Evolutionary conservation across 2,329 filamentous ascomycete species (phyloP), one percentile per base, ranked within the genome.

Genomic region (Emericellopsis atlantica): DNA sequence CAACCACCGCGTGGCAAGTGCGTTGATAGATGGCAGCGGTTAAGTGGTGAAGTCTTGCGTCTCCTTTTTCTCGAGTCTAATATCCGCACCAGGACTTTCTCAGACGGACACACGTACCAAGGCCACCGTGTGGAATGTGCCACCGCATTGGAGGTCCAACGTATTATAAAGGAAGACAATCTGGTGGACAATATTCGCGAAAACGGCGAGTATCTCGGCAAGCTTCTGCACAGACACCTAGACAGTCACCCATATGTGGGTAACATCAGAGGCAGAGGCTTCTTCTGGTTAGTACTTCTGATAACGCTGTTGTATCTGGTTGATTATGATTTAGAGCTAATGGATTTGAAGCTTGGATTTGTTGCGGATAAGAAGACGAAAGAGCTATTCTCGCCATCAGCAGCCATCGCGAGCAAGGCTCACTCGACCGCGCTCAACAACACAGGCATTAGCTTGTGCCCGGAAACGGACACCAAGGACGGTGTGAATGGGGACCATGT

Each of bases 391-490:
- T 48, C 49, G 44, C 64, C 65, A 5, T 40, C 32, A 18, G 45
- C 44, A 58, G 46, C 48, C 6, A 35, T 54, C 4, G 51, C 52
- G 1, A 51, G 48, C 5, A 39, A 37, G 5, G 40, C 53, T 16
- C 46, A 54, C n/a, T 36, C 41, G 11, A 39, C 74, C 11, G 57
- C 79, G 1, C 52, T 69, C 10, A 50, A 58, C 4, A 45, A 46
- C 18, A 65, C 70, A 36, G 63, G 68, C 34, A 69, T 64, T 4
- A 67, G 70, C 42, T 65, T 82, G 3, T 72, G 51, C 34, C 52
- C 51, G 6, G 51, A 49, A 3, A 52, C 31, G 4, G 52, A 51
- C 4, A 52, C 49, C 2, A 44, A 45, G 15, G 46, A 54, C 21
- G 52, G 52, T 1, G 24, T 46, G 8, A 18, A 37, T 1, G 51